Evolutionary conservation across 2,329 filamentous ascomycete species (phyloP).

Genomic region (Phialocephala subalpina): DNA sequence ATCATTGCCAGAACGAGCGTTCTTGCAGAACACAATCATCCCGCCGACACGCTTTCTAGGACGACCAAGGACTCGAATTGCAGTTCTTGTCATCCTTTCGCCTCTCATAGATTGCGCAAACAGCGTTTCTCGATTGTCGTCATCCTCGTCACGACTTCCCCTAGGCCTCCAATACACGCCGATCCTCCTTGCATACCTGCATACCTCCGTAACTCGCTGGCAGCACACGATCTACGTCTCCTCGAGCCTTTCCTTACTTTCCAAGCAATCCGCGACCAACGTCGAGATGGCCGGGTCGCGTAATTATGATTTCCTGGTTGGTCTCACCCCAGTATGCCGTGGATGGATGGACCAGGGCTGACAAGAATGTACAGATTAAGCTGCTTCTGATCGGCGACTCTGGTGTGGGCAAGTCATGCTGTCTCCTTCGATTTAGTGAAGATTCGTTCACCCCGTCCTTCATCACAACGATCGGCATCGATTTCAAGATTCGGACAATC

Average conservation of each 20-base stretch:
- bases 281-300: slow-evolving; percentile 88
- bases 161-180: slow-evolving; percentile 22
- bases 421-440: slow-evolving; percentile 97
- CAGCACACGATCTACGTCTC: slow-evolving; percentile 16
- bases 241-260: slow-evolving; percentile 12
- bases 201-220: slow-evolving; percentile 24
- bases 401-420: slow-evolving; percentile 99
- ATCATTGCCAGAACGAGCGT: slow-evolving; percentile 16
- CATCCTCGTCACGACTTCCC: slow-evolving; percentile 19
- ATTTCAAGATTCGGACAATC: slow-evolving; percentile 99
- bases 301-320: slow-evolving; percentile 99
- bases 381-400: slow-evolving; percentile 99
- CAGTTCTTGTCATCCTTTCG: not conserved
- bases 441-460: slow-evolving; percentile 99
- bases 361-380: slow-evolving; percentile 68
- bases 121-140: slow-evolving; percentile 16
- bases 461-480: slow-evolving; percentile 99
- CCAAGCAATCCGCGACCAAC: slow-evolving; percentile 29
- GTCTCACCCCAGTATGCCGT: slow-evolving; percentile 24
- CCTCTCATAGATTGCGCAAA: not conserved
- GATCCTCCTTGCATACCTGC: slow-evolving; percentile 27
- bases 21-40: slow-evolving; percentile 14
- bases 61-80: slow-evolving; percentile 7
- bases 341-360: slow-evolving; percentile 13
- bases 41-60: not conserved